Base-by-base conservation (phyloP, 106 monocot species). In the Alisma plantagoaquatica region DNA sequence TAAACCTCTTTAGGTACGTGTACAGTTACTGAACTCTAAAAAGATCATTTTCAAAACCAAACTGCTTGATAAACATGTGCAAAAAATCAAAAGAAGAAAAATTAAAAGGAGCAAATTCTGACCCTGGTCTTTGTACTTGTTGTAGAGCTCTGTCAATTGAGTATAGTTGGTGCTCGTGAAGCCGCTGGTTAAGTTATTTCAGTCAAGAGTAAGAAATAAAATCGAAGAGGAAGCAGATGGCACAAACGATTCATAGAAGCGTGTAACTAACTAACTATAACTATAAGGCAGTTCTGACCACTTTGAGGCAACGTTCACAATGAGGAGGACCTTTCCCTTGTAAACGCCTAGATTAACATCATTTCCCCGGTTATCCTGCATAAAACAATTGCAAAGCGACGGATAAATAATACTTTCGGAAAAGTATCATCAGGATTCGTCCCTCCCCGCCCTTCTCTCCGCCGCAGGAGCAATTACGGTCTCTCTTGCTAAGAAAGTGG, bases 81-180 rank as follows among this genome's bases (percentile, higher is more conserved):
- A 38, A 30, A 8, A 41, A 29, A 43, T 20, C 26, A 18, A 33
- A 14, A 10, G 18, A 53, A 29, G 25, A 6, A 57, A 4, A 75
- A 7, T 2, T 19, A 52, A 64, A 46, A 2, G 26, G 23, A 23
- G 25, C 1, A 23, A 33, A n/a, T n/a, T n/a, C 77, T 41, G 44
- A 98, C 96, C 89, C 76, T 70, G 70, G 54, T 69, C 60, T 62
- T 65, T 84, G 60, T 81, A 85, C 59, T 89, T 98, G 51, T 56
- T 73, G 53, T 89, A 84, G 42, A 98, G 88, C 46, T 81, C 71
- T 0, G 89, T 73, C 69, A 98, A 63, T 25, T 89, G 84, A 3
- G 84, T 79, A 59, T 98, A 98, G 41, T 98, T 98, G 46, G 8
- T 68, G 21, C 85, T 74, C 33, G 96, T 89, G 21, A 98, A 73